Conservation (phyloP, 768 basidiomycete genomes). For the Russula brevipes region DNA sequence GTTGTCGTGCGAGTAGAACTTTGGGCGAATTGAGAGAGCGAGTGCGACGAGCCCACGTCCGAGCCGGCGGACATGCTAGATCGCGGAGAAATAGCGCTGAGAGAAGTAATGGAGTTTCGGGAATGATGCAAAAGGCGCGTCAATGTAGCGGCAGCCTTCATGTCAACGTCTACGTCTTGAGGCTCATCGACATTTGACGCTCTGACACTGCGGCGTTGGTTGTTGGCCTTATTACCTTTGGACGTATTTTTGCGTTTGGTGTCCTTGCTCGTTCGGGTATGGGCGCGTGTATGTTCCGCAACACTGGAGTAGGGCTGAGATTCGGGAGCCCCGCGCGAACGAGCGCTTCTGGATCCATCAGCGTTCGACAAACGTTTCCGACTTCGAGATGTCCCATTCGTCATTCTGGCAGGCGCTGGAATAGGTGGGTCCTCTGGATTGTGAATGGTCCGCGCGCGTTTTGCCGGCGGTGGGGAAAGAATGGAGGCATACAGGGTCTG, state of each 20-base stretch:
- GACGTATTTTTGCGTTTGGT: conserved; percentile 10
- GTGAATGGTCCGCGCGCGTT: conserved; percentile 74
- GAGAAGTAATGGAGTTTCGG: conserved; percentile 48
- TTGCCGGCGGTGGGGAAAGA: conserved; percentile 68
- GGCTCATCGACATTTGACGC: conserved; percentile 29
- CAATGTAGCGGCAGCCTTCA: conserved; percentile 78
- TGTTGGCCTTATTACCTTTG: conserved; percentile 7
- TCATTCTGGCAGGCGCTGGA: conserved; percentile 41
- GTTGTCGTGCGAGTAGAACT: conserved; percentile 54
- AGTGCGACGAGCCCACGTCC: conserved; percentile 57
- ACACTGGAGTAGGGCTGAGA: conserved; percentile 21
- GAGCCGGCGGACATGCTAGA: conserved; percentile 67
- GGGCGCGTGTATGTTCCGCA: conserved; percentile 24
- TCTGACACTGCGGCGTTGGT: conserved; percentile 3
- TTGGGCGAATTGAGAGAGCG: conserved; percentile 60
- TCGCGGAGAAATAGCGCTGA: conserved; percentile 60
- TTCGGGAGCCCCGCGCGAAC: conserved; percentile 8
- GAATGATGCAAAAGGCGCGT: conserved; percentile 66
- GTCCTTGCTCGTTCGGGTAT: conserved; percentile 19
- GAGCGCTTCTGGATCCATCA: conserved; percentile 17
- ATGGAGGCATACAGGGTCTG: conserved; percentile 71
- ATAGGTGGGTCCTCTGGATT: conserved; percentile 67
- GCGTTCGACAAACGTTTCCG: conserved; percentile 25
- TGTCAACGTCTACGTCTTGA: conserved; percentile 59
- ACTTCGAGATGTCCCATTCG: conserved; percentile 28